These are phyloP conservation scores for Lineolata rhizophorae DNA, from an alignment of 495 filamentous ascomycete genomes.

Conservation along the genomic window DNA sequence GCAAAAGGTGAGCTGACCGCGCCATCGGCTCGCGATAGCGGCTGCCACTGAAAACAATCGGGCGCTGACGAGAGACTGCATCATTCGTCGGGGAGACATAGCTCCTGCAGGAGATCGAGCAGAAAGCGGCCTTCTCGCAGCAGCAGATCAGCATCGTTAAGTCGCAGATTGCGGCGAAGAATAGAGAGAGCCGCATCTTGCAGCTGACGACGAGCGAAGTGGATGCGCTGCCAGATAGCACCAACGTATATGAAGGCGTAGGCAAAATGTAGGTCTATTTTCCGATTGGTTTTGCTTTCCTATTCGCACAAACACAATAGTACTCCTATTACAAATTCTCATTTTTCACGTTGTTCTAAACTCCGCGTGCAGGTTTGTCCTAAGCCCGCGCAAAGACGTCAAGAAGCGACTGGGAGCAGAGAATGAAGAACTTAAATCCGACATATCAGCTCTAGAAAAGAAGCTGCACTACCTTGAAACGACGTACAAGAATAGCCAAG, in stretches of 20 bases:
- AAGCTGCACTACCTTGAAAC: conserved; percentile 86
- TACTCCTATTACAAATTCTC: too few species aligned
- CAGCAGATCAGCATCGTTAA: conserved; percentile 81
- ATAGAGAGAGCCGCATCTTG: conserved; percentile 70
- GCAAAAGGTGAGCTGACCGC: conserved; percentile 45
- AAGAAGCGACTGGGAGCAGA: conserved; percentile 58
- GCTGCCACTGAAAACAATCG: conserved; percentile 1
- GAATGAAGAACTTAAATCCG: conserved; percentile 48
- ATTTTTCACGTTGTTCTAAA: not conserved
- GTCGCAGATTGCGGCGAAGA: conserved; percentile 65
- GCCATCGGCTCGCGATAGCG: not conserved
- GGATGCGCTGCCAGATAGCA: conserved; percentile 49
- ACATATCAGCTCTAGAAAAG: conserved; percentile 64
- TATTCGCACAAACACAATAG: not conserved
- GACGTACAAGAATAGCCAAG: conserved; percentile 77
- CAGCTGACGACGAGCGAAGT: conserved; percentile 76
- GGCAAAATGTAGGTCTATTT: conserved; percentile 65
- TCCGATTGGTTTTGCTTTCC: not conserved
- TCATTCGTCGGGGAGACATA: too few species aligned
- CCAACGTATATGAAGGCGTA: conserved; percentile 79
- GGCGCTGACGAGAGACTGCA: too few species aligned
- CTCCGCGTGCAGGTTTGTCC: conserved; percentile 52
- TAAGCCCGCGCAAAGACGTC: conserved; percentile 45
- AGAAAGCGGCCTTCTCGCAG: conserved; percentile 65
- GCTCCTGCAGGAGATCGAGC: conserved; percentile 87